These are phyloP conservation scores for Diaporthe humulicola DNA, from an alignment of 2,329 filamentous ascomycete species.

Conservation along the genomic window DNA sequence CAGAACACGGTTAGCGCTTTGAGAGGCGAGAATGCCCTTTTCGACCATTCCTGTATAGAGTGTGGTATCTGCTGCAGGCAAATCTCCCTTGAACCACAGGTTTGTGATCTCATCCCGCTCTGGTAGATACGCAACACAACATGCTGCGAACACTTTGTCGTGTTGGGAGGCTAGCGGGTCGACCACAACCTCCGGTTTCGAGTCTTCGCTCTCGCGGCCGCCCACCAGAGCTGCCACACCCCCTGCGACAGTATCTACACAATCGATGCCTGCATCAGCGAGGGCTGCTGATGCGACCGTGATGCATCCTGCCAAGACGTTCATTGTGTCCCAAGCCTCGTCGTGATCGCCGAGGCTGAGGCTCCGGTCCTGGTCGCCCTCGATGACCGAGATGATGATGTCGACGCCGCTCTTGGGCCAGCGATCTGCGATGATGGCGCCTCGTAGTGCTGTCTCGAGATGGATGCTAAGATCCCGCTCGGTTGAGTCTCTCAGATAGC, in stretches of 20 bases:
- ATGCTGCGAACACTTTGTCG: constrained; percentile 81
- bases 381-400: constrained; percentile 90
- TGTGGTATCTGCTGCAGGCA: constrained; percentile 58
- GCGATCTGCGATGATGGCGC: constrained; percentile 90
- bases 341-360: constrained; percentile 62
- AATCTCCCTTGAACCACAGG: constrained; percentile 87
- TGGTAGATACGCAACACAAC: constrained; percentile 91
- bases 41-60: constrained; percentile 58
- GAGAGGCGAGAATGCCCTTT: constrained; percentile 56
- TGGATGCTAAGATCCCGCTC: constrained; percentile 94
- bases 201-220: constrained; percentile 48
- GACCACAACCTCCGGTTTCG: constrained; percentile 69
- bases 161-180: constrained; percentile 90
- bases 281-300: constrained; percentile 94
- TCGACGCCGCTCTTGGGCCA: constrained; percentile 99
- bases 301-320: constrained; percentile 90
- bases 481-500: constrained; percentile 86
- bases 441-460: constrained; percentile 89
- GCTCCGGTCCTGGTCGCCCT: constrained; percentile 86
- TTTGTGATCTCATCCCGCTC: constrained; percentile 92
- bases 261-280: constrained; percentile 95
- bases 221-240: constrained; percentile 86
- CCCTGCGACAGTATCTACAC: constrained; percentile 89
- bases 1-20: constrained; percentile 57
- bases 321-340: constrained; percentile 89